These are phyloP conservation scores for Pneumocystis wakefieldiae DNA, from an alignment of 1,139 yeast species.

Conservation along the genomic window DNA sequence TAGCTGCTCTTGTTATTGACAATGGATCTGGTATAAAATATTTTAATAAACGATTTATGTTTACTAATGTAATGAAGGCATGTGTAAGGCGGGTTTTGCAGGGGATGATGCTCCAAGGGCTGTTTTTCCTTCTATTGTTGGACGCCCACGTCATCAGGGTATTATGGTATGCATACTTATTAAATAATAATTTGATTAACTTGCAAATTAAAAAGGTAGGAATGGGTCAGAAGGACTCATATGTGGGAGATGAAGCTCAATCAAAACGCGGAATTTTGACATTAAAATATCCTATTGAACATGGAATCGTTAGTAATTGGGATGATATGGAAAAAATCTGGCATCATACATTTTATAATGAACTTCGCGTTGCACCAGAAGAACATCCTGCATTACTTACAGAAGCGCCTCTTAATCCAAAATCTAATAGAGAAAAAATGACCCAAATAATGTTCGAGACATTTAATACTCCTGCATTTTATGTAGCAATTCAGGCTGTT, in stretches of 20 bases:
- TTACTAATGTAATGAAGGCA: neutral
- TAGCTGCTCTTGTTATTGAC: conserved; percentile 64
- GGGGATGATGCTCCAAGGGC: conserved; percentile 99
- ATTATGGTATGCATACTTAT: conserved; percentile 26
- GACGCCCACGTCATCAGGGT: conserved; percentile 99
- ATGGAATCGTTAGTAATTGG: conserved; percentile 99
- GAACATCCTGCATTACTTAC: conserved; percentile 97
- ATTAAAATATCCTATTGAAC: conserved; percentile 97
- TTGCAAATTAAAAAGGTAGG: conserved; percentile 32
- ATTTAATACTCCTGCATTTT: conserved; percentile 97
- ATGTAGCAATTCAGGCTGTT: conserved; percentile 97
- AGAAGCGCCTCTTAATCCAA: conserved; percentile 99
- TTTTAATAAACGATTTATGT: conserved; percentile 41
- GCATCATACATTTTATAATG: conserved; percentile 97
- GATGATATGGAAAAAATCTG: conserved; percentile 99
- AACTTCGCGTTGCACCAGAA: conserved; percentile 96
- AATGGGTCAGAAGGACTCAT: conserved; percentile 99
- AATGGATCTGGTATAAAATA: conserved; percentile 93
- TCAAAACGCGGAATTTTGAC: conserved; percentile 99
- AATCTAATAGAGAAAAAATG: conserved; percentile 98
- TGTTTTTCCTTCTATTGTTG: conserved; percentile 98
- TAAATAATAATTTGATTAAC: neutral
- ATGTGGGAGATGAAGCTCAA: conserved; percentile 99
- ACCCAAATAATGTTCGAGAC: conserved; percentile 98
- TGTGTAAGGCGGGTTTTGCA: conserved; percentile 81